Evolutionary conservation across 129 eudicot genomes (phyloP).

Genomic region (Flaveria robusta): DNA sequence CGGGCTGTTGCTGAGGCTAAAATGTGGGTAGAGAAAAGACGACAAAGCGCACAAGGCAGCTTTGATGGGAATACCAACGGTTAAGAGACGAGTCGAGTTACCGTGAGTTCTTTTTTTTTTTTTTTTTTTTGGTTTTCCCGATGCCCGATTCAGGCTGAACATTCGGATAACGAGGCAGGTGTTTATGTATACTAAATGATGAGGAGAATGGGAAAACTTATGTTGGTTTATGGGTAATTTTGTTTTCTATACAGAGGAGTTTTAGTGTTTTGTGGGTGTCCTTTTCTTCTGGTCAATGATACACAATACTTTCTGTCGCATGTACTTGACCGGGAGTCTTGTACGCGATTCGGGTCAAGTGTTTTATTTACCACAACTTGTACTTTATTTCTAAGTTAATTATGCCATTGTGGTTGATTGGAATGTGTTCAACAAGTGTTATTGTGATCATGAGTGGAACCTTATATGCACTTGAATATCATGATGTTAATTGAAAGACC

Average conservation of each 20-base stretch:
- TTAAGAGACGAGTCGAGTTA: conserved; percentile 27
- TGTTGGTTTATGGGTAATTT: conserved; percentile 27
- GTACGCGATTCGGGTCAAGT: not conserved
- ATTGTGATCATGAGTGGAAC: not conserved
- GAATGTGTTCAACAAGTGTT: not conserved
- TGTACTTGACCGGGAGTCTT: not conserved
- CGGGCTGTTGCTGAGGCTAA: conserved; percentile 96
- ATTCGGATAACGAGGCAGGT: conserved; percentile 8
- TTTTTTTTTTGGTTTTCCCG: not conserved
- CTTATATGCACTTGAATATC: not conserved
- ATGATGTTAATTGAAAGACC: not conserved
- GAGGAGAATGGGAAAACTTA: conserved; percentile 36
- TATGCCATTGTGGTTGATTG: not conserved
- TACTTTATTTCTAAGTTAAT: not conserved
- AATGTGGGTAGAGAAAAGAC: conserved; percentile 94
- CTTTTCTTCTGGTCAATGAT: conserved; percentile 24
- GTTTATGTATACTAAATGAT: conserved; percentile 25
- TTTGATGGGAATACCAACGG: conserved; percentile 53
- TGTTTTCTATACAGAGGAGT: conserved; percentile 24
- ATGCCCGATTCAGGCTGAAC: conserved; percentile 22
- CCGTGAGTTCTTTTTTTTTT: not conserved
- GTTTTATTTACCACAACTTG: not conserved
- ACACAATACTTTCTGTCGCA: not conserved
- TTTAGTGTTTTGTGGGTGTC: conserved; percentile 29
- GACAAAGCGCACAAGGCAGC: conserved; percentile 71